Evolutionary conservation across 2,329 filamentous ascomycete species (phyloP).

Genomic region (Colletotrichum abscissum): DNA sequence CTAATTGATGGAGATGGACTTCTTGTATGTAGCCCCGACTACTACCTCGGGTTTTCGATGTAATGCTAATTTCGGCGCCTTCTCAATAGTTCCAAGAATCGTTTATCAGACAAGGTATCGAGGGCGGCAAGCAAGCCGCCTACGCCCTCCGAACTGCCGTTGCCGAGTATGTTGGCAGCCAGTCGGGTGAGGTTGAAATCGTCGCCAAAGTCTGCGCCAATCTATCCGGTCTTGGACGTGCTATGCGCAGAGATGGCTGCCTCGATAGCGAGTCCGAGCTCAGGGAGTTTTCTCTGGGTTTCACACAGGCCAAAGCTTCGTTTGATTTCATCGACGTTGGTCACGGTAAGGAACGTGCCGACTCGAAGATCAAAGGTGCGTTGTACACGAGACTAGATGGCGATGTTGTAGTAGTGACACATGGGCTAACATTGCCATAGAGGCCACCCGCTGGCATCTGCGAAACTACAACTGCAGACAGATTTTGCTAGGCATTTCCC

Average conservation of each 20-base stretch:
- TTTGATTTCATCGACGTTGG: slow-evolving; percentile 76
- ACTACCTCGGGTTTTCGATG: not conserved
- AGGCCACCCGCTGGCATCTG: slow-evolving; percentile 66
- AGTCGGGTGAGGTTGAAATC: slow-evolving; percentile 61
- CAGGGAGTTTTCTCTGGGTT: slow-evolving; percentile 68
- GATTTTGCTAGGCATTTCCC: slow-evolving; percentile 70
- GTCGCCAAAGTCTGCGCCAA: slow-evolving; percentile 68
- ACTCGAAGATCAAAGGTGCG: slow-evolving; percentile 70
- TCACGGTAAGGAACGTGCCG: slow-evolving; percentile 66
- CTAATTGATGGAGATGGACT: slow-evolving; percentile 73
- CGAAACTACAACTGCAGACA: slow-evolving; percentile 71
- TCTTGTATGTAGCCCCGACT: slow-evolving; percentile 54
- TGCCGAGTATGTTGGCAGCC: slow-evolving; percentile 56
- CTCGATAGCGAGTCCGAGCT: slow-evolving; percentile 58
- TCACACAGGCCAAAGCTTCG: slow-evolving; percentile 67
- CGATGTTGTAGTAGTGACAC: not conserved
- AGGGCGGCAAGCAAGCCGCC: slow-evolving; percentile 66
- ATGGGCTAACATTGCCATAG: slow-evolving; percentile 44
- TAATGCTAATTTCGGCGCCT: slow-evolving; percentile 16
- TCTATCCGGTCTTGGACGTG: slow-evolving; percentile 59
- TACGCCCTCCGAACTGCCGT: slow-evolving; percentile 61
- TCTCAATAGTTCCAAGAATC: slow-evolving; percentile 65
- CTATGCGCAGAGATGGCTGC: slow-evolving; percentile 60
- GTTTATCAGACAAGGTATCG: slow-evolving; percentile 64
- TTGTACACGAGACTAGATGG: not conserved